These are phyloP conservation scores for Millerozyma acaciae DNA, from an alignment of 805 yeast species.

Conservation along the genomic window DNA sequence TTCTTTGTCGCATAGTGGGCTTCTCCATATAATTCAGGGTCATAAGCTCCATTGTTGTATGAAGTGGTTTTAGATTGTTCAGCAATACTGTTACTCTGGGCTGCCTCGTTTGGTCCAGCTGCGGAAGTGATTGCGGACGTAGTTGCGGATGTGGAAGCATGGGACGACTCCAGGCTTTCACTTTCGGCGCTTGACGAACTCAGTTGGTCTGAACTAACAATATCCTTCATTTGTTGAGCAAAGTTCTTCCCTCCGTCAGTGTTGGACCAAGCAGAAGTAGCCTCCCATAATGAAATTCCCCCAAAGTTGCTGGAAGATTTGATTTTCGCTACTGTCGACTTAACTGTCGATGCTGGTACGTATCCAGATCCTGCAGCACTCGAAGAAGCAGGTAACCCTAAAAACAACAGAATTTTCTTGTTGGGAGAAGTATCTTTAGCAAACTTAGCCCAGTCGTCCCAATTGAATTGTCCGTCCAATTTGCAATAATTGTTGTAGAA, in stretches of 20 bases:
- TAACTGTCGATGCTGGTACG: conserved; percentile 16
- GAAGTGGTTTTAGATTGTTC: too few relatives aligned
- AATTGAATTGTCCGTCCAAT: conserved; percentile 28
- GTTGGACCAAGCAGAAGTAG: conserved; percentile 46
- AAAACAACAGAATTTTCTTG: conserved; percentile 26
- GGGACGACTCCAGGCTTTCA: too few relatives aligned
- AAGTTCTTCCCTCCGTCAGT: conserved; percentile 18
- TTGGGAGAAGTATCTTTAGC: conserved; percentile 29
- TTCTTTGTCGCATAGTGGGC: too few relatives aligned
- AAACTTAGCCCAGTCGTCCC: conserved; percentile 31
- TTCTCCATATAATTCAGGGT: too few relatives aligned
- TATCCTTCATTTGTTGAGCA: conserved; percentile 37
- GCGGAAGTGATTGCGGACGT: too few relatives aligned
- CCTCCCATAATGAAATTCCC: conserved; percentile 86
- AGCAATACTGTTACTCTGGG: too few relatives aligned
- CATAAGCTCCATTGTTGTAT: too few relatives aligned
- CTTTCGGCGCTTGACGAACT: too few relatives aligned
- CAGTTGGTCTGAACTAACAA: conserved; percentile 12
- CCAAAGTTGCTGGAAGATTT: conserved; percentile 41
- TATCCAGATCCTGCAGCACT: conserved; percentile 36
- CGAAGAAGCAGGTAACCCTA: conserved; percentile 33
- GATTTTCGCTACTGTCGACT: conserved; percentile 13
- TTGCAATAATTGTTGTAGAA: conserved; percentile 36
- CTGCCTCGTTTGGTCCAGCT: too few relatives aligned
- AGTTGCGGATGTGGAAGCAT: not conserved